Conservation (phyloP, 2,329 filamentous ascomycete species). For the Cladosporium sp. region DNA sequence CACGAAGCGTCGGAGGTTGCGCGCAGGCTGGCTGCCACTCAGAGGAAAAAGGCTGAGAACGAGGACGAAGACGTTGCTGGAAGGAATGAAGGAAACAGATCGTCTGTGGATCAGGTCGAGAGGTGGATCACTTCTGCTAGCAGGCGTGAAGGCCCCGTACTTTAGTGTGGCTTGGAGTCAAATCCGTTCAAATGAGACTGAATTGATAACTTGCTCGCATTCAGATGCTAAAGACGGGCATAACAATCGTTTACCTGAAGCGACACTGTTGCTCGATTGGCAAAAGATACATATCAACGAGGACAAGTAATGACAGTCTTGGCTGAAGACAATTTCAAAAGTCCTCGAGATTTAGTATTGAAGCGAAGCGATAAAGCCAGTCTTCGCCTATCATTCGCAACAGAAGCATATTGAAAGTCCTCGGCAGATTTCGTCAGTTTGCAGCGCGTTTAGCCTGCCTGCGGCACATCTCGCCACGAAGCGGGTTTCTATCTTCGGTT, state of each 20-base stretch:
- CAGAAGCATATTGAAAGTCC: not conserved
- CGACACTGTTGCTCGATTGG: not conserved
- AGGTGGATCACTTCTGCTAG: not conserved
- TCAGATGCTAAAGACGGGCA: not conserved
- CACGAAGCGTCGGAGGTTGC: constrained; percentile 64
- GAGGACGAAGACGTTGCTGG: not conserved
- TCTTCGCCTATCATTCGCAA: not conserved
- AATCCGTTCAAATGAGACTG: not conserved
- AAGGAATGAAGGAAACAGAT: not conserved
- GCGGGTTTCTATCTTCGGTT: no score
- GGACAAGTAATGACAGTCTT: not conserved
- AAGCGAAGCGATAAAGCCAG: not conserved
- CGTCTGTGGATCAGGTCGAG: not conserved
- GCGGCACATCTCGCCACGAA: no score
- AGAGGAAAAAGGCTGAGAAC: constrained; percentile 10
- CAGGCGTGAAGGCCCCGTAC: not conserved
- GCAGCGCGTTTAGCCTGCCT: no score
- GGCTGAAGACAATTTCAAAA: not conserved
- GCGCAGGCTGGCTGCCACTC: constrained; percentile 32
- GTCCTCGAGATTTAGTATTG: not conserved
- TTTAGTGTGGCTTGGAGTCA: not conserved
- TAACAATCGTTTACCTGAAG: not conserved
- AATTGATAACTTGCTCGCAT: not conserved
- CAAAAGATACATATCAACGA: not conserved
- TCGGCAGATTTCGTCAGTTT: not conserved